phyloP scores from a whole-genome alignment of 2,329 filamentous ascomycete genomes.

The Aspergillus bombycis region DNA sequence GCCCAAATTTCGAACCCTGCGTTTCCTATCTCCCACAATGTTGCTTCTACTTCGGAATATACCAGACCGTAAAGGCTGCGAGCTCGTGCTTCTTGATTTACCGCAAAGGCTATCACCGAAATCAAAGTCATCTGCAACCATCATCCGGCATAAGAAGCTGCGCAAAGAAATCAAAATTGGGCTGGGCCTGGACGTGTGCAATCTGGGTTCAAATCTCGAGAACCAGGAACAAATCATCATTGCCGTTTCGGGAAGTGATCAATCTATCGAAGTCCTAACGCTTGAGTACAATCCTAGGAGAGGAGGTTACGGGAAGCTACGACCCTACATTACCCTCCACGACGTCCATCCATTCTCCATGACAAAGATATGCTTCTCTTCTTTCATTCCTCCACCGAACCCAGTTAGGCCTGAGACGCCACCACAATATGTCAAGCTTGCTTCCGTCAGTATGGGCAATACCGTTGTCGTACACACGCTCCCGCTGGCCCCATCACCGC shows the following conservation, averaged over 20 bases:
- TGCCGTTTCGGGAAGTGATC: slow-evolving; percentile 78
- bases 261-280: slow-evolving; percentile 76
- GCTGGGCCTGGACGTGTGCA: slow-evolving; percentile 75
- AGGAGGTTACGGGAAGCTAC: slow-evolving; percentile 50
- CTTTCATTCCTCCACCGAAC: slow-evolving; percentile 55
- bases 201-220: slow-evolving; percentile 62
- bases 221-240: slow-evolving; percentile 76
- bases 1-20: slow-evolving; percentile 58
- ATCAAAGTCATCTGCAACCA: slow-evolving; percentile 40
- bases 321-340: slow-evolving; percentile 54
- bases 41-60: slow-evolving; percentile 61
- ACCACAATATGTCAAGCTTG: slow-evolving; percentile 72
- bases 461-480: slow-evolving; percentile 79
- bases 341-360: slow-evolving; percentile 62
- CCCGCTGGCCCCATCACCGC: slow-evolving; percentile 58
- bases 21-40: slow-evolving; percentile 58
- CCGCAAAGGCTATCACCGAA: slow-evolving; percentile 19
- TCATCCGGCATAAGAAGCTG: slow-evolving; percentile 60
- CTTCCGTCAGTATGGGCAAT: slow-evolving; percentile 79
- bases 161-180: slow-evolving; percentile 72
- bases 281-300: slow-evolving; percentile 64
- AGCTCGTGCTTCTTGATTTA: slow-evolving; percentile 54
- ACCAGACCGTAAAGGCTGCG: slow-evolving; percentile 57
- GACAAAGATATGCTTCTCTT: slow-evolving; percentile 57
- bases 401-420: slow-evolving; percentile 52